These are phyloP conservation scores for Colletotrichum graminicola DNA, from an alignment of 2,329 filamentous ascomycete species.

Conservation along the genomic window DNA sequence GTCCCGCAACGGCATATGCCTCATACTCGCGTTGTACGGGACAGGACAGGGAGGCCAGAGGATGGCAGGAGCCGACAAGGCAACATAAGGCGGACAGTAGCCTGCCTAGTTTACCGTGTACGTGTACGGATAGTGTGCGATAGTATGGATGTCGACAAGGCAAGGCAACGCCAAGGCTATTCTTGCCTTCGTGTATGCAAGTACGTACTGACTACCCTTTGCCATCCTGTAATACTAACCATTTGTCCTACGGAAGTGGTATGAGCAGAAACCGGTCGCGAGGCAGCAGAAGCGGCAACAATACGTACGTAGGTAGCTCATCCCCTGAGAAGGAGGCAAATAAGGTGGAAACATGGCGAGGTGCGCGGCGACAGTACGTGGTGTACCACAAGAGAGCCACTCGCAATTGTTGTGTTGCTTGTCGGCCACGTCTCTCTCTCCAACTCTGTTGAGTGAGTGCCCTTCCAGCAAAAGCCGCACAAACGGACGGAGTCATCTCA, in stretches of 20 bases:
- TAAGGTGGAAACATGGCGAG: conserved; percentile 18
- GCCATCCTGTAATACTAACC: background rate
- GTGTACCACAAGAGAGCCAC: conserved; percentile 8
- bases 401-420: conserved; percentile 5
- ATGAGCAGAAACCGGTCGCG: background rate
- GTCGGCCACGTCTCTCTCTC: background rate
- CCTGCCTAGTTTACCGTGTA: no score
- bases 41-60: conserved; percentile 24
- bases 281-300: background rate
- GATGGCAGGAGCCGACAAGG: conserved; percentile 20
- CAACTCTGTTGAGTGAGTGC: background rate
- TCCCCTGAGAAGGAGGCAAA: conserved; percentile 30
- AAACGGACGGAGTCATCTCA: conserved; percentile 6
- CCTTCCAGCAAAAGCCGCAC: background rate
- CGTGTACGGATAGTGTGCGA: no score
- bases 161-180: conserved; percentile 27
- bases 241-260: background rate
- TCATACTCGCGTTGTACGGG: conserved; percentile 21
- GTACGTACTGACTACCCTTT: background rate
- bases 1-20: conserved; percentile 10
- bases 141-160: no score
- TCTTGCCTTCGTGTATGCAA: conserved; percentile 17
- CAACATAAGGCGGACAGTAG: conserved; percentile 10
- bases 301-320: background rate
- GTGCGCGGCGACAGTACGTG: conserved; percentile 1